Evolutionary conservation across 1,284 basidiomycete genomes (phyloP), one percentile per base, ranked within the genome.

Genomic region (Schizophyllum amplum): DNA sequence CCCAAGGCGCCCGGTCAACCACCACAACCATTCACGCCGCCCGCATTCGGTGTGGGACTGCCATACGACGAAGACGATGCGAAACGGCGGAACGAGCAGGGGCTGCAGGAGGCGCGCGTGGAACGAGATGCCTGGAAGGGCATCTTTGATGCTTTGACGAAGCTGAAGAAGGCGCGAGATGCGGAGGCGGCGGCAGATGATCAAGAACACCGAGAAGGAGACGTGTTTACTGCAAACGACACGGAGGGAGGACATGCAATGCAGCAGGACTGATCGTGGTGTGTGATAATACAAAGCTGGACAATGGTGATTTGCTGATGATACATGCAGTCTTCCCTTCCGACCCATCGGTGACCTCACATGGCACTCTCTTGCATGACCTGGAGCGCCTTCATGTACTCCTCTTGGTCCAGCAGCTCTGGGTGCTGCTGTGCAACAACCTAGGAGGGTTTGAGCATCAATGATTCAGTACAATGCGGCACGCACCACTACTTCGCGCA

Each of bases 41-140:
- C 86, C 7, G 83, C 87, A 2, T 78, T 88, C 9, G 88, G 89
- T 11, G 86, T 89, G n/a, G 86, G 85, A 1, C 75, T 87, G 56
- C 86, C 61, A 0, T 72, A 74, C 22, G 71, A 71, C 13, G 68
- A 69, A 51, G 59, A 58, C 6, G 57, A 58, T 52, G 47, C 56
- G 24, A 59, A 69, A 4, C 61, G 67, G n/a, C 67, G 64, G 62
- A 74, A 64, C 64, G 78, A 72, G 64, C 77, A 81, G 49, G 86
- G 86, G n/a, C 69, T 90, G 47, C 88, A 92, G 65, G 89, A 91
- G 69, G 85, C 85, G 66, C 76, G 86, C 51, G 72, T 86, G 15
- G 87, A 87, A 62, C 74, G 84, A 15, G 85, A 88, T 66, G 87
- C 89, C 57, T 91, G 88, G 88, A 76, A 79, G 55, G 83, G 83